Conservation (phyloP, 371 early-diverging fungal species). For the Circinella umbellata region DNA sequence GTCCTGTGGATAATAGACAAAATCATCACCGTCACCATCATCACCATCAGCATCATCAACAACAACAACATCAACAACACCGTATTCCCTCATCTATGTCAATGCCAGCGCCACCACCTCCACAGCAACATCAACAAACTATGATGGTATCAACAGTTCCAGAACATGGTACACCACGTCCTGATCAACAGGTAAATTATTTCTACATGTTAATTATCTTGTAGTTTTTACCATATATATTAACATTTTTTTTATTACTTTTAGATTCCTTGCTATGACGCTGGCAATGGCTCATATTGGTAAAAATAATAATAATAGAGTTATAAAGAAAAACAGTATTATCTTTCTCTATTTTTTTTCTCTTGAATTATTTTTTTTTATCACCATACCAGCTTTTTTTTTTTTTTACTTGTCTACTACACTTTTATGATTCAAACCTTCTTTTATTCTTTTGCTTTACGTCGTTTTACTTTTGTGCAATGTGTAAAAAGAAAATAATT, state of each 20-base stretch:
- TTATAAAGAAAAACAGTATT: too few relatives aligned
- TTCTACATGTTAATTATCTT: neutral
- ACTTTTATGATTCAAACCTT: neutral
- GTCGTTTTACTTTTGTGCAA: neutral
- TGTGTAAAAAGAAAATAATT: neutral
- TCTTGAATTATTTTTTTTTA: neutral
- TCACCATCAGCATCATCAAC: neutral
- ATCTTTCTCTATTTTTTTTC: too few relatives aligned
- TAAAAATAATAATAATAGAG: neutral
- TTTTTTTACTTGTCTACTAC: neutral
- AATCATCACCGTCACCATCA: neutral
- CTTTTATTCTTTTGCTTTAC: constrained; percentile 12
- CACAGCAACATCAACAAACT: constrained; percentile 2
- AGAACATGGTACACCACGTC: neutral
- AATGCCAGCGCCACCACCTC: constrained; percentile 4
- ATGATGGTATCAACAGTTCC: constrained; percentile 7
- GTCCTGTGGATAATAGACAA: neutral
- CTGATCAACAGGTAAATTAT: constrained; percentile 9
- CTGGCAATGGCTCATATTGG: constrained; percentile 4
- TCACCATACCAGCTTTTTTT: neutral
- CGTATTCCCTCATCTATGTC: constrained; percentile 5
- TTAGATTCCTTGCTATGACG: constrained; percentile 11
- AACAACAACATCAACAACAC: neutral
- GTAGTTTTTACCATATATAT: neutral
- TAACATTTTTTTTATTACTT: neutral